Percentiles rank a stretch among this genome's conserved stretches.
Conservation (phyloP, 1,284 basidiomycete genomes). For the Athelia sp. region DNA sequence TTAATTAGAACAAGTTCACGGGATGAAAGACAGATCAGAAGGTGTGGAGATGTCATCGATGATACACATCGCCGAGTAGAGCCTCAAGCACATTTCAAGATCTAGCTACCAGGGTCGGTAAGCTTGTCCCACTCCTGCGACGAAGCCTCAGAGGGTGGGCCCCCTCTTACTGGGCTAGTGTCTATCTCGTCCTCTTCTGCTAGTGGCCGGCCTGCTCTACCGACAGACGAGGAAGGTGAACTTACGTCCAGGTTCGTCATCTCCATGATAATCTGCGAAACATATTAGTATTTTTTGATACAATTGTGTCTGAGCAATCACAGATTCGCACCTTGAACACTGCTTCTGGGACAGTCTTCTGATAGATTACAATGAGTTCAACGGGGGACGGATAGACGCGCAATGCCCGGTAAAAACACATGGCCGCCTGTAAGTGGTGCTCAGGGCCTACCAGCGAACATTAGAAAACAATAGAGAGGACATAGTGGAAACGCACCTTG, state of each 20-base stretch:
- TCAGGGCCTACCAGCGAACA: conserved; percentile 58
- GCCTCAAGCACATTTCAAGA: conserved; percentile 34
- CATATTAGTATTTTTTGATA: too few relatives aligned
- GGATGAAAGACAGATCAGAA: conserved; percentile 18
- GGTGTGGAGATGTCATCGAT: conserved; percentile 26
- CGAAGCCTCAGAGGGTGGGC: conserved; percentile 75
- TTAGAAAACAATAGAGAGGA: neutral
- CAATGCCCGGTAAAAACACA: conserved; percentile 91
- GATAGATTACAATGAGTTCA: conserved; percentile 89
- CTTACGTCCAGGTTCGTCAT: conserved; percentile 87
- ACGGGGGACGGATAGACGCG: conserved; percentile 92
- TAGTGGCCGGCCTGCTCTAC: conserved; percentile 22
- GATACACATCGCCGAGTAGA: conserved; percentile 16
- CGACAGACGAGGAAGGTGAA: conserved; percentile 42
- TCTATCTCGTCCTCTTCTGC: conserved; percentile 44
- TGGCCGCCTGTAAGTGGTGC: conserved; percentile 76
- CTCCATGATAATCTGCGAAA: conserved; percentile 73
- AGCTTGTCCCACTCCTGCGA: conserved; percentile 85
- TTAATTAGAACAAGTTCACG: conserved; percentile 59
- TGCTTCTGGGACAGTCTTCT: conserved; percentile 85
- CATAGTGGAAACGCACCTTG: conserved; percentile 54
- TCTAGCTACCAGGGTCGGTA: conserved; percentile 61
- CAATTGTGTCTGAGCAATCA: neutral
- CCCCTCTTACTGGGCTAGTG: conserved; percentile 51
- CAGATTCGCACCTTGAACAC: conserved; percentile 68